Conservation (phyloP, 371 early-diverging fungal species). For the Dinochytrium kinnereticum region DNA sequence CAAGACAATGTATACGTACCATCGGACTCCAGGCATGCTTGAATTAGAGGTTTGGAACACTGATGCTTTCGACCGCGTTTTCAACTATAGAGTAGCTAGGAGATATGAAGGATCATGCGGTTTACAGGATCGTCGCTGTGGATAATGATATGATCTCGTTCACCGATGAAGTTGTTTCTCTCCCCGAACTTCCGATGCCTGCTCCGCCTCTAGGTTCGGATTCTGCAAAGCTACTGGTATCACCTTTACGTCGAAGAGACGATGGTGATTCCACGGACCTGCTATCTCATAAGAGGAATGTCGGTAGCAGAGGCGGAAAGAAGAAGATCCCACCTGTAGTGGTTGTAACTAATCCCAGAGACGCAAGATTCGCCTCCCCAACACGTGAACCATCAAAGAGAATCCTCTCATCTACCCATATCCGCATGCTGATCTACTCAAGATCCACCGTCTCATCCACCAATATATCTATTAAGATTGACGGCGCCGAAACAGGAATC, state of each 20-base stretch:
- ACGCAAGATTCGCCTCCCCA: conserved; percentile 74
- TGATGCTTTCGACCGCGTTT: too few relatives aligned
- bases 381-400: conserved; percentile 72
- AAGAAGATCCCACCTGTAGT: conserved; percentile 67
- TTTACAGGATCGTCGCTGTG: conserved; percentile 82
- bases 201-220: conserved; percentile 21
- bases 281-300: not conserved
- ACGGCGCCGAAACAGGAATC: conserved; percentile 54
- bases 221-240: conserved; percentile 14
- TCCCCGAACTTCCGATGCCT: conserved; percentile 61
- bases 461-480: conserved; percentile 57
- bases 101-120: conserved; percentile 84
- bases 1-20: conserved; percentile 38
- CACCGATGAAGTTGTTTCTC: conserved; percentile 69
- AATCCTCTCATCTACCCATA: conserved; percentile 67
- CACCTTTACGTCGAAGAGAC: not conserved
- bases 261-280: not conserved
- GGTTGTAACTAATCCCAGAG: conserved; percentile 88
- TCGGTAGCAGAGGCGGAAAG: too few relatives aligned
- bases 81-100: conserved; percentile 72
- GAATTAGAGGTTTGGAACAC: conserved; percentile 32
- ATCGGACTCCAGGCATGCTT: conserved; percentile 20
- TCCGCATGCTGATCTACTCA: conserved; percentile 69
- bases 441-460: conserved; percentile 52
- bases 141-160: conserved; percentile 89